phyloP scores from a whole-genome alignment of 139 green algal genomes.

The Micromonas pusilla region DNA sequence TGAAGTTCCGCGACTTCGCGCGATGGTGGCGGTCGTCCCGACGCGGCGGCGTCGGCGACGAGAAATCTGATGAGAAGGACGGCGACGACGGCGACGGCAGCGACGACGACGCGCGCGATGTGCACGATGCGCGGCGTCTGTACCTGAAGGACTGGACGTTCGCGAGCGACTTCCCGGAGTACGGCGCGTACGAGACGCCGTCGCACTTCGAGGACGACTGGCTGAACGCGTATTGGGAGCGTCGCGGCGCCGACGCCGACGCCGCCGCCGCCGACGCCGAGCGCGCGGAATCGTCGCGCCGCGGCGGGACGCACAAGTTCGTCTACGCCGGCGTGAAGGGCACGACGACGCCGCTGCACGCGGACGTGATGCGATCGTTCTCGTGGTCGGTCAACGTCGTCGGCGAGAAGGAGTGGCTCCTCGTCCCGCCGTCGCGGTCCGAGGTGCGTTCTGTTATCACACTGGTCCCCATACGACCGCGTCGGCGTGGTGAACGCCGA shows the following conservation, averaged over 20 bases:
- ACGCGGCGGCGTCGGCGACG: too few species aligned
- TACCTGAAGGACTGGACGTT: conserved; percentile 93
- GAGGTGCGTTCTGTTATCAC: too few species aligned
- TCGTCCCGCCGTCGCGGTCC: conserved; percentile 57
- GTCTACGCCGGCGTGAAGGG: conserved; percentile 74
- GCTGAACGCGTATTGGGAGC: conserved; percentile 79
- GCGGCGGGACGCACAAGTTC: conserved; percentile 64
- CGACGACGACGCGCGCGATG: neutral
- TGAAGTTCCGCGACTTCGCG: neutral
- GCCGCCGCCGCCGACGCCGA: neutral
- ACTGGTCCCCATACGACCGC: too few species aligned
- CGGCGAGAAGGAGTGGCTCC: conserved; percentile 51
- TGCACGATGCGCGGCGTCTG: conserved; percentile 18
- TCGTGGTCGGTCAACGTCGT: conserved; percentile 72
- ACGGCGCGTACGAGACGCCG: conserved; percentile 56
- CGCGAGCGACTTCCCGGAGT: conserved; percentile 52
- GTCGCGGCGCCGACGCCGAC: neutral
- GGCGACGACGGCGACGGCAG: neutral
- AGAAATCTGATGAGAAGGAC: too few species aligned
- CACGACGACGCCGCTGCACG: conserved; percentile 68
- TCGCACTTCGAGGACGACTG: conserved; percentile 73
- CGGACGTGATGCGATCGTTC: conserved; percentile 76
- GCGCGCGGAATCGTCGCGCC: conserved; percentile 7
- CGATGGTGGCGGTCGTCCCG: neutral
- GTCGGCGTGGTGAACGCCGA: too few species aligned